These are phyloP conservation scores for Bromus sterilis DNA, from an alignment of 176 grass and related monocot genomes.

Conservation along the genomic window DNA sequence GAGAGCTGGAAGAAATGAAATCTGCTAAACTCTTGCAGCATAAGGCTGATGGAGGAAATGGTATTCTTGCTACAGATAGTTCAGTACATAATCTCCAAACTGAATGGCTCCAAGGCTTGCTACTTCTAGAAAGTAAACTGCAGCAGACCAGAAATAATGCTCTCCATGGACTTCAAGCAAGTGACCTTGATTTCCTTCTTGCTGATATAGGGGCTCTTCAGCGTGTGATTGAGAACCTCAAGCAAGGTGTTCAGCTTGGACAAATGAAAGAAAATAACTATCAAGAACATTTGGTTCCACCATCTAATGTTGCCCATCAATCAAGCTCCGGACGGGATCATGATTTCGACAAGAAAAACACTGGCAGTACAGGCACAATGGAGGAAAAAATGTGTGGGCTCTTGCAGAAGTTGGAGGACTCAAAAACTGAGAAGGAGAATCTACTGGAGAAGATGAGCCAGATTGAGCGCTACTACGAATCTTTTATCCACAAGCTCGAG, in stretches of 20 bases:
- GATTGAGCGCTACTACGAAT: slow-evolving; percentile 90
- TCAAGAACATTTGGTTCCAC: slow-evolving; percentile 33
- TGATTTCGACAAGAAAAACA: slow-evolving; percentile 33
- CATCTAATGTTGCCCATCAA: slow-evolving; percentile 8
- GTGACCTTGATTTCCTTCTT: slow-evolving; percentile 79
- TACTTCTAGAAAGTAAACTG: slow-evolving; percentile 77
- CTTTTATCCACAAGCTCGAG: slow-evolving; percentile 80
- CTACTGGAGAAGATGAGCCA: slow-evolving; percentile 86
- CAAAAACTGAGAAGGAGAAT: slow-evolving; percentile 91
- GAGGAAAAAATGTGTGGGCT: slow-evolving; percentile 93
- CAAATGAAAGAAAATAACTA: slow-evolving; percentile 28
- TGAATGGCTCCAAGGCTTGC: slow-evolving; percentile 64
- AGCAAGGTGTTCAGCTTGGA: slow-evolving; percentile 43
- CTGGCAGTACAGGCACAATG: slow-evolving; percentile 42
- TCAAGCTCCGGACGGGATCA: slow-evolving; percentile 22
- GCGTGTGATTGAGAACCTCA: slow-evolving; percentile 65
- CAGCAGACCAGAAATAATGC: slow-evolving; percentile 87
- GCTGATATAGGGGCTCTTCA: slow-evolving; percentile 71
- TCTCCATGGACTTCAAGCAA: slow-evolving; percentile 57
- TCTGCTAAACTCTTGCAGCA: slow-evolving; percentile 44
- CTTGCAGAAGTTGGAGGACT: slow-evolving; percentile 85
- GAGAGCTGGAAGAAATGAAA: slow-evolving; percentile 74
- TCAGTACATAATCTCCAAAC: slow-evolving; percentile 36
- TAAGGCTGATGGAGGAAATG: slow-evolving; percentile 19
- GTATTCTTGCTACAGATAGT: slow-evolving; percentile 24